Conservation (phyloP, 352 stramenopile species). For the Phytopythium montanum region DNA sequence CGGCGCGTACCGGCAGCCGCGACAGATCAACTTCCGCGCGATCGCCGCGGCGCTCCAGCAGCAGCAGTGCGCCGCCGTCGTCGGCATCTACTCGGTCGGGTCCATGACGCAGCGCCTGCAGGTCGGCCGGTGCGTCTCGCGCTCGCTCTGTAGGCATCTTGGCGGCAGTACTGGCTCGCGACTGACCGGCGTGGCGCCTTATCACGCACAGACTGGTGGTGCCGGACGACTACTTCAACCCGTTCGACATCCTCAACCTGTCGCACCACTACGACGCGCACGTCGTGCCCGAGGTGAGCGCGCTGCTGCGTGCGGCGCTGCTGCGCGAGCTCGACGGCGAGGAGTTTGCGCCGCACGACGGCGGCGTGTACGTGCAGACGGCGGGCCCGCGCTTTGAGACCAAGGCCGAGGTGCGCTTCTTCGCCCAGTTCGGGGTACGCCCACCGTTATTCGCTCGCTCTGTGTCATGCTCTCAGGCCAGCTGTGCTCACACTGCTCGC, state of each 20-base stretch:
- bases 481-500: background rate
- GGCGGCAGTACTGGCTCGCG: background rate
- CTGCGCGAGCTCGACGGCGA: constrained; percentile 39
- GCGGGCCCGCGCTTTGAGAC: constrained; percentile 86
- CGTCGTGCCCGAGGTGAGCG: constrained; percentile 66
- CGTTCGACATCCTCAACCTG: constrained; percentile 83
- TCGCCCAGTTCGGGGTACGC: constrained; percentile 62
- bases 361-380: constrained; percentile 86
- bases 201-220: constrained; percentile 47
- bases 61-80: constrained; percentile 51
- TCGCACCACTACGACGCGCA: constrained; percentile 81
- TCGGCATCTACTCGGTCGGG: constrained; percentile 87
- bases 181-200: background rate
- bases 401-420: constrained; percentile 89
- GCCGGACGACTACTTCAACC: constrained; percentile 88
- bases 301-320: constrained; percentile 42
- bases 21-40: constrained; percentile 83
- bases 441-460: background rate
- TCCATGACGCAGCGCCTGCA: constrained; percentile 64
- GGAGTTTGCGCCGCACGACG: constrained; percentile 54
- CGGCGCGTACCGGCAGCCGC: constrained; percentile 75
- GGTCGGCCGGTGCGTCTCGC: constrained; percentile 27
- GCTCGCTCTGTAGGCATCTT: background rate
- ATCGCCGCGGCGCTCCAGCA: constrained; percentile 68
- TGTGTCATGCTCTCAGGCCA: background rate